Percentiles rank a stretch among this genome's conserved stretches.
These are phyloP conservation scores for Rhizophlyctis rosea DNA, from an alignment of 192 early-diverging fungal species.

Conservation along the genomic window DNA sequence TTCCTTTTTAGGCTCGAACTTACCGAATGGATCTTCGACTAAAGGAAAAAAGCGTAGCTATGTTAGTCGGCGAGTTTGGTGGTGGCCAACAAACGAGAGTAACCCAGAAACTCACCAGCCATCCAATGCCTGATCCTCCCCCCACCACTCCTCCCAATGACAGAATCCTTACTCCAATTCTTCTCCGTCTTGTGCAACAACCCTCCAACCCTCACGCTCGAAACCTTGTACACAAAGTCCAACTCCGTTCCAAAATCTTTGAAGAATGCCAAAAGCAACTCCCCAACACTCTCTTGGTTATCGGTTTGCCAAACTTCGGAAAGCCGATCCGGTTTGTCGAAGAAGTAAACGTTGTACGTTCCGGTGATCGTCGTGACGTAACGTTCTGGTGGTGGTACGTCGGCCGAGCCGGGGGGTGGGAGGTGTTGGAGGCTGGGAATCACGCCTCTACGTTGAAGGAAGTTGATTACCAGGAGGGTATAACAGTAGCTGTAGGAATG, in stretches of 20 bases:
- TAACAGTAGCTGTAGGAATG: conserved; percentile 31
- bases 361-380: conserved; percentile 8
- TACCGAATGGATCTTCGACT: conserved; percentile 32
- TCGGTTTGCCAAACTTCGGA: conserved; percentile 7
- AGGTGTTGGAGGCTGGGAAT: conserved; percentile 34
- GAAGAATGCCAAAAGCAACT: conserved; percentile 36
- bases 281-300: conserved; percentile 31
- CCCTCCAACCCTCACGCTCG: conserved; percentile 24
- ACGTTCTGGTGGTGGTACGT: neutral
- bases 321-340: conserved; percentile 18
- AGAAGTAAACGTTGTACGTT: conserved; percentile 29
- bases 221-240: conserved; percentile 33
- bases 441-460: conserved; percentile 37
- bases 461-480: conserved; percentile 37
- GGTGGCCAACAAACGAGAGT: neutral
- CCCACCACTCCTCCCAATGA: neutral
- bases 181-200: conserved; percentile 35
- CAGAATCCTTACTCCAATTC: conserved; percentile 32
- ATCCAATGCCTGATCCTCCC: conserved; percentile 36
- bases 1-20: neutral
- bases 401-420: neutral
- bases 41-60: conserved; percentile 1
- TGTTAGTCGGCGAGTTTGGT: neutral
- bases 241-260: conserved; percentile 37
- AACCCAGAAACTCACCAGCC: conserved; percentile 21